Evolutionary conservation across 1,139 yeast species (phyloP), one percentile per base, ranked within the genome.

Genomic region (Arxiozyma heterogenica): DNA sequence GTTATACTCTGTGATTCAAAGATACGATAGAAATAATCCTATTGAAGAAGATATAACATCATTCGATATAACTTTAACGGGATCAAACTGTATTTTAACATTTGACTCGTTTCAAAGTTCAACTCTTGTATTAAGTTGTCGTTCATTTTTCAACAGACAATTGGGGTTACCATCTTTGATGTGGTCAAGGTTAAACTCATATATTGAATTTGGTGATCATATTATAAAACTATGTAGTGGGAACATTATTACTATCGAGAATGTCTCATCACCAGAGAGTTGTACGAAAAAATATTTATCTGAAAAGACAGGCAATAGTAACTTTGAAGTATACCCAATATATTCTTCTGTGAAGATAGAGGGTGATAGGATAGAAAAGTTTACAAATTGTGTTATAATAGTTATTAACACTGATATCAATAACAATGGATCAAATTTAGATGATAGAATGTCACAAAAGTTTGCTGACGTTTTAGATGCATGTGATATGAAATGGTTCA

Each of bases 171-270:
- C 51, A 39, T 27, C 39, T 12, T 41, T 50, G 22, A 46, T 27
- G 18, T 66, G 68, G 67, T 52, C 50, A n/a, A 57, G 69, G 47
- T 69, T 69, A 3, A 54, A 57, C 22, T 63, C 60, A 12, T 64
- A 59, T 46, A 55, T 66, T 1, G 59, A 56, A 38, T 64, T 60
- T 45, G 27, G 52, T n/a, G 64, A 61, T 42, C 54, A 58, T 41
- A 47, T 59, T 9, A 64, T 60, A 27, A 56, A 60, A n/a, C 41
- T 62, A 17, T 61, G 65, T 50, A 57, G 59, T 6, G 54, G 57
- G n/a, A 58, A 60, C 20, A 56, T 61, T 1, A 47, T 65, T 11
- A 59, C 64, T 1, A 39, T 43, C 5, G 48, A 47, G 9, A 43
- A 46, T 17, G 39, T 43, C 3, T 20, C 50, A 11, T 44, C 44